Percentiles rank a stretch among this genome's conserved stretches.
Evolutionary conservation across 257 asterid species (phyloP).

Genomic region (Jacaranda copaia): DNA sequence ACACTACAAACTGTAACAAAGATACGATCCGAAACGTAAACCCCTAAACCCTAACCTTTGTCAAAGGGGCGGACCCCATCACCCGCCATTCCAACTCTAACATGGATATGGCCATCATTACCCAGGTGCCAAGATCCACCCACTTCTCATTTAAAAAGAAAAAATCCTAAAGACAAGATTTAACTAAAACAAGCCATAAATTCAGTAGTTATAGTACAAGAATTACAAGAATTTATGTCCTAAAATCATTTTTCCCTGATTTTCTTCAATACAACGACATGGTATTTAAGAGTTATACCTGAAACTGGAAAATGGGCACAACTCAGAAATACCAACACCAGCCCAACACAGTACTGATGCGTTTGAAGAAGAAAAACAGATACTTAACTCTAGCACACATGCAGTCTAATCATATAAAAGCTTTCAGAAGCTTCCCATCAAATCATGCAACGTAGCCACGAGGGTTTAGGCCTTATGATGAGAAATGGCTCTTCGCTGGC

Average conservation of each 20-base stretch:
- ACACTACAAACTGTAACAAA: not conserved
- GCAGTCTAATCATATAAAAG: too few relatives aligned
- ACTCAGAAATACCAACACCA: slow-evolving; percentile 25
- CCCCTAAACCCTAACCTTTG: slow-evolving; percentile 19
- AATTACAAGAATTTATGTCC: not conserved
- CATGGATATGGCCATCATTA: not conserved
- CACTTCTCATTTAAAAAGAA: not conserved
- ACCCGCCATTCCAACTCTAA: slow-evolving; percentile 39
- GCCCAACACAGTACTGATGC: not conserved
- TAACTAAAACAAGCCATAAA: too few relatives aligned
- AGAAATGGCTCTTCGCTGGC: slow-evolving; percentile 37
- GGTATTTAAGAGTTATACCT: slow-evolving; percentile 33
- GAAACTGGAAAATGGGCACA: slow-evolving; percentile 28
- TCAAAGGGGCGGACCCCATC: slow-evolving; percentile 52
- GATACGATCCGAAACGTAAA: not conserved
- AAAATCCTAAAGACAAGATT: not conserved
- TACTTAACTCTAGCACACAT: too few relatives aligned
- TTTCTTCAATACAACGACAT: not conserved
- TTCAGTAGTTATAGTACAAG: too few relatives aligned
- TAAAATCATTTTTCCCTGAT: not conserved
- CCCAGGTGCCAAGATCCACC: slow-evolving; percentile 68
- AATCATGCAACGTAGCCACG: slow-evolving; percentile 9
- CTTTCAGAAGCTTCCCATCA: not conserved
- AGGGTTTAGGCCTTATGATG: slow-evolving; percentile 22
- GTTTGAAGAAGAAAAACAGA: too few relatives aligned